Conservation (phyloP, 495 filamentous ascomycete species). For the Margaritispora aquatica region DNA sequence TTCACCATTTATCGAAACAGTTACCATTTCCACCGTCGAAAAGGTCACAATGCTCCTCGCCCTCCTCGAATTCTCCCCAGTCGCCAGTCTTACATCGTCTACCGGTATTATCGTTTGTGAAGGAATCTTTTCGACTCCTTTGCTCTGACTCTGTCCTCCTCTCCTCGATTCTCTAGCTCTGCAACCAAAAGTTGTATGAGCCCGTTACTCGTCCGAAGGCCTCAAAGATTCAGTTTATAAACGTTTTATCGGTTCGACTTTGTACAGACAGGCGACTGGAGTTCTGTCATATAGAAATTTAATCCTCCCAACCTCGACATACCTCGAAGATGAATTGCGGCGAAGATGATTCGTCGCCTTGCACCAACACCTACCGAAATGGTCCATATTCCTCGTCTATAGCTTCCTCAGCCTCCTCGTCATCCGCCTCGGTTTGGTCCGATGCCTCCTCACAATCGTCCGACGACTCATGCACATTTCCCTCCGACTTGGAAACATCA, state of each 20-base stretch:
- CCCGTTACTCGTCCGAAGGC: constrained; percentile 24
- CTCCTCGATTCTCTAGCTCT: constrained; percentile 34
- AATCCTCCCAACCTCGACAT: constrained; percentile 16
- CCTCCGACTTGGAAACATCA: constrained; percentile 35
- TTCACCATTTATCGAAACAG: constrained; percentile 18
- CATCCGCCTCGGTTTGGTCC: constrained; percentile 75
- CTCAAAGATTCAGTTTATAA: constrained; percentile 23
- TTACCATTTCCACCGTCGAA: constrained; percentile 23
- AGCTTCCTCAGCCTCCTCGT: constrained; percentile 66
- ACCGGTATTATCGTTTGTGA: constrained; percentile 49
- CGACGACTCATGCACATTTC: constrained; percentile 43
- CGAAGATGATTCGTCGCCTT: constrained; percentile 37
- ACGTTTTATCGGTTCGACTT: constrained; percentile 45
- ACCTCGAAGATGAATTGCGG: constrained; percentile 46
- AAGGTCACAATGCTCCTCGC: constrained; percentile 46
- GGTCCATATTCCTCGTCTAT: constrained; percentile 61
- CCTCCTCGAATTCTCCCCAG: constrained; percentile 40
- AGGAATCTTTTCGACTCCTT: constrained; percentile 34
- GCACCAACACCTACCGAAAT: constrained; percentile 36
- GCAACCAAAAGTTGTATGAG: constrained; percentile 20
- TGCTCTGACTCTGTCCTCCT: constrained; percentile 38
- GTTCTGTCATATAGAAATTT: constrained; percentile 27
- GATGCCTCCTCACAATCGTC: constrained; percentile 58
- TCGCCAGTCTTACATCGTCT: constrained; percentile 50
- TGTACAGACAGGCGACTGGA: constrained; percentile 48